Evolutionary conservation across 306 rosid genomes (phyloP).

Genomic region (Herpetospermum pedunculosum): DNA sequence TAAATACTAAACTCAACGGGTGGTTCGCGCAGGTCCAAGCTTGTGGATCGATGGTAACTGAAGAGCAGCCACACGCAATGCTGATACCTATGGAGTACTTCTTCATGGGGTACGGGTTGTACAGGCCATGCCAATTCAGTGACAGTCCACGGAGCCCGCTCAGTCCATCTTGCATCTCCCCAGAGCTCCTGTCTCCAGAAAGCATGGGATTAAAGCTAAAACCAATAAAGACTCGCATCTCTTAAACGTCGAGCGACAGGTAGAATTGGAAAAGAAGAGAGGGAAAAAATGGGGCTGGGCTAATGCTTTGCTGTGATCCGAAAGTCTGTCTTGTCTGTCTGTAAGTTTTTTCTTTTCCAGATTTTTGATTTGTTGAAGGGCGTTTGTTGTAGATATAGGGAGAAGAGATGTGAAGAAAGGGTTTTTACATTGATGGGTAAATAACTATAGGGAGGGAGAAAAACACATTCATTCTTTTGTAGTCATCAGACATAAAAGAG

Average conservation of each 20-base stretch:
- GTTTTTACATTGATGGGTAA: not conserved
- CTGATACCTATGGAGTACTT: constrained; percentile 86
- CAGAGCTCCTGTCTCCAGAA: constrained; percentile 90
- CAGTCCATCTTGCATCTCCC: constrained; percentile 81
- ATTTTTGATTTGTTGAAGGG: not conserved
- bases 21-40: constrained; percentile 57
- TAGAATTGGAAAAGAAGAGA: not conserved
- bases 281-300: not conserved
- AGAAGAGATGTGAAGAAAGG: not conserved
- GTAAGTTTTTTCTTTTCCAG: constrained; percentile 6
- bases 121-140: constrained; percentile 49
- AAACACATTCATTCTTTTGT: constrained; percentile 9
- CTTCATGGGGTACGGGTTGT: constrained; percentile 78
- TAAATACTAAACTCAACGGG: not conserved
- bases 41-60: constrained; percentile 96
- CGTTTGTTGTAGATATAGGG: not conserved
- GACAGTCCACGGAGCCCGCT: constrained; percentile 82
- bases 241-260: constrained; percentile 16
- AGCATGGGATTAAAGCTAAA: constrained; percentile 94
- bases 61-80: constrained; percentile 97
- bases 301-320: not conserved
- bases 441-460: constrained; percentile 8
- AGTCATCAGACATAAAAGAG: constrained; percentile 4
- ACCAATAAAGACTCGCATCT: constrained; percentile 74
- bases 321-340: not conserved